These are phyloP conservation scores for Triadica sebifera DNA, from an alignment of 345 rosid genomes.

Conservation along the genomic window DNA sequence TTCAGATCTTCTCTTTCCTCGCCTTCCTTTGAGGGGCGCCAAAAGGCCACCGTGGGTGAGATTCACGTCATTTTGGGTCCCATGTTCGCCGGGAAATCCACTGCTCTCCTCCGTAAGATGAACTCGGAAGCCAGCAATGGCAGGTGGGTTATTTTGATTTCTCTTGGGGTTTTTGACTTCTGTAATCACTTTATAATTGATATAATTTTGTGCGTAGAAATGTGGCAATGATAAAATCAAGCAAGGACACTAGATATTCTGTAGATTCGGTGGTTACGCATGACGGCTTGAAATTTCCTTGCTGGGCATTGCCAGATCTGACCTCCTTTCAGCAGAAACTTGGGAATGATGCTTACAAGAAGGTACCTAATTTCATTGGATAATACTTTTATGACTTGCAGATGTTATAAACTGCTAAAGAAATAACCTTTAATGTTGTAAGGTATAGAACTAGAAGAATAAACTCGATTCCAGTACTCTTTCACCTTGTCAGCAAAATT, in stretches of 20 bases:
- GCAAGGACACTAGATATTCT: slow-evolving; percentile 63
- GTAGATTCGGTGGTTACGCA: slow-evolving; percentile 72
- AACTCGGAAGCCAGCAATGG: slow-evolving; percentile 56
- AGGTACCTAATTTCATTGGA: slow-evolving; percentile 33
- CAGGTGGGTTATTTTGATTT: slow-evolving; percentile 37
- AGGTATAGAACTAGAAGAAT: no score
- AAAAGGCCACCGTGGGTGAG: slow-evolving; percentile 40
- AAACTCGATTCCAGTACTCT: no score
- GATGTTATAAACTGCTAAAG: no score
- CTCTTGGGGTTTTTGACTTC: neutral
- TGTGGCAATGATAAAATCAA: slow-evolving; percentile 59
- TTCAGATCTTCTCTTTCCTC: slow-evolving; percentile 34
- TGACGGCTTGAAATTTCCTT: slow-evolving; percentile 71
- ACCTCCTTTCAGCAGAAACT: slow-evolving; percentile 46
- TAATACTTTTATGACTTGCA: no score
- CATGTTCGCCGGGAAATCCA: slow-evolving; percentile 94
- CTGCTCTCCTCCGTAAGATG: slow-evolving; percentile 88
- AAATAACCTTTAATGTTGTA: no score
- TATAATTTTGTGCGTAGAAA: slow-evolving; percentile 36
- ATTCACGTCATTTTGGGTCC: slow-evolving; percentile 84
- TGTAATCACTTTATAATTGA: neutral
- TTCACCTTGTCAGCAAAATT: no score
- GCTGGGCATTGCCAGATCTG: slow-evolving; percentile 78
- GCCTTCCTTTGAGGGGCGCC: slow-evolving; percentile 12
- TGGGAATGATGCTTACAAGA: slow-evolving; percentile 60